These are phyloP conservation scores for Trichothecium sympodiale DNA, from an alignment of 2,329 filamentous ascomycete genomes.

Conservation along the genomic window DNA sequence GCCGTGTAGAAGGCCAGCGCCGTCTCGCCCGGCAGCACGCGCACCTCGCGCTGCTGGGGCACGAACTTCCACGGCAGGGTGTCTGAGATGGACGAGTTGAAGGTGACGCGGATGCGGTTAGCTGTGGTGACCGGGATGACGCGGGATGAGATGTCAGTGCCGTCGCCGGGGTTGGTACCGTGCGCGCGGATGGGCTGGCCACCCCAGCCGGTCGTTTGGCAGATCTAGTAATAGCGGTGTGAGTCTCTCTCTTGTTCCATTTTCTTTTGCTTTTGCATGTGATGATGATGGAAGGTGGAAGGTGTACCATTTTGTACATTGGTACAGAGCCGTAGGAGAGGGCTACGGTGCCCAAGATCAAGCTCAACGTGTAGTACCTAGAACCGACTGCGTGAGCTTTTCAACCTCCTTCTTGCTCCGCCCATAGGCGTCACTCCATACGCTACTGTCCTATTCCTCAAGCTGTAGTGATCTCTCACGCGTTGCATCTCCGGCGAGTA, in stretches of 20 bases:
- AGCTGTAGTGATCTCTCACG: conserved; percentile 51
- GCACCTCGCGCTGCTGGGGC: conserved; percentile 92
- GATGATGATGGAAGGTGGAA: not conserved
- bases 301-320: conserved; percentile 75
- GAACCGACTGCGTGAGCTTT: conserved; percentile 1
- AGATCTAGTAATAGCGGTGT: conserved; percentile 44
- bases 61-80: conserved; percentile 95
- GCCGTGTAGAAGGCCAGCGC: conserved; percentile 96
- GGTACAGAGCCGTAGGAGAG: conserved; percentile 77
- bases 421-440: conserved; percentile 11
- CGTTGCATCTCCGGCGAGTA: conserved; percentile 44
- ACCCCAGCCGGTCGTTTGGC: conserved; percentile 80
- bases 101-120: conserved; percentile 85
- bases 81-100: conserved; percentile 91
- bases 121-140: conserved; percentile 71
- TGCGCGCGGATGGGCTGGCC: conserved; percentile 84
- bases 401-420: not conserved
- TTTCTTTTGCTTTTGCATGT: not conserved
- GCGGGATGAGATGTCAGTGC: conserved; percentile 59
- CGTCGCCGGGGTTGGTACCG: conserved; percentile 27
- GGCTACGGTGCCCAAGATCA: conserved; percentile 70
- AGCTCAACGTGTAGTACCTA: conserved; percentile 64
- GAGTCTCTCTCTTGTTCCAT: conserved; percentile 2
- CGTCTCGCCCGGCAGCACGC: conserved; percentile 90
- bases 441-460: conserved; percentile 54